These are phyloP conservation scores for Diplodia sapinea DNA, from an alignment of 2,329 filamentous ascomycete species.

Conservation along the genomic window DNA sequence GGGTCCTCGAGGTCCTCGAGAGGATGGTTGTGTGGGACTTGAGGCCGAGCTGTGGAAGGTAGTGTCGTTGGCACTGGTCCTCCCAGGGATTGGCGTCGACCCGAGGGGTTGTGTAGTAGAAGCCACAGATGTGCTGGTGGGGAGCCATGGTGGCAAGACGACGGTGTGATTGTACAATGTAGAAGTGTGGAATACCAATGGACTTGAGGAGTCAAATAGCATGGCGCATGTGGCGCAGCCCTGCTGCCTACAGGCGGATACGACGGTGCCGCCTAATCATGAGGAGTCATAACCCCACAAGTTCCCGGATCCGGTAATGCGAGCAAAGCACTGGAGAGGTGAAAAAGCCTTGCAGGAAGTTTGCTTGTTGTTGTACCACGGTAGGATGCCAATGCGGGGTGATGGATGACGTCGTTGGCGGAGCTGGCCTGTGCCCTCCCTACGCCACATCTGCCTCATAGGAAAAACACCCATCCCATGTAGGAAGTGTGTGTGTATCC, in stretches of 20 bases:
- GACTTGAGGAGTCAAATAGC: not conserved
- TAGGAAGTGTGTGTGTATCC: too few relatives aligned
- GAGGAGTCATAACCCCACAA: constrained; percentile 8
- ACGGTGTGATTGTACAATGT: too few relatives aligned
- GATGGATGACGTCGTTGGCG: not conserved
- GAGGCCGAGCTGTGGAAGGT: constrained; percentile 65
- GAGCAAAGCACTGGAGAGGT: too few relatives aligned
- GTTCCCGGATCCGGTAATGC: not conserved
- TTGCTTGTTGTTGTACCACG: not conserved
- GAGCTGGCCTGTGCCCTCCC: not conserved
- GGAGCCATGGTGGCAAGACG: not conserved
- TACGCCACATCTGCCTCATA: too few relatives aligned
- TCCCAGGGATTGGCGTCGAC: not conserved
- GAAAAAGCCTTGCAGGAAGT: not conserved
- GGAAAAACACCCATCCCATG: too few relatives aligned
- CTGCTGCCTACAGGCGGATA: constrained; percentile 3
- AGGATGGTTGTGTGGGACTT: constrained; percentile 67
- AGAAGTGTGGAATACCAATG: not conserved
- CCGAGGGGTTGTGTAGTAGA: constrained; percentile 39
- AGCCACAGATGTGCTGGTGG: constrained; percentile 37
- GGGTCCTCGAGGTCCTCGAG: constrained; percentile 59
- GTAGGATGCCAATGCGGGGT: not conserved
- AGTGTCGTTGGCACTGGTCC: constrained; percentile 34
- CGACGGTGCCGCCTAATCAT: not conserved
- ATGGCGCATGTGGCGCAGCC: constrained; percentile 1